phyloP scores from a whole-genome alignment of 2,329 filamentous ascomycete species.

The Pseudocercospora ulei region DNA sequence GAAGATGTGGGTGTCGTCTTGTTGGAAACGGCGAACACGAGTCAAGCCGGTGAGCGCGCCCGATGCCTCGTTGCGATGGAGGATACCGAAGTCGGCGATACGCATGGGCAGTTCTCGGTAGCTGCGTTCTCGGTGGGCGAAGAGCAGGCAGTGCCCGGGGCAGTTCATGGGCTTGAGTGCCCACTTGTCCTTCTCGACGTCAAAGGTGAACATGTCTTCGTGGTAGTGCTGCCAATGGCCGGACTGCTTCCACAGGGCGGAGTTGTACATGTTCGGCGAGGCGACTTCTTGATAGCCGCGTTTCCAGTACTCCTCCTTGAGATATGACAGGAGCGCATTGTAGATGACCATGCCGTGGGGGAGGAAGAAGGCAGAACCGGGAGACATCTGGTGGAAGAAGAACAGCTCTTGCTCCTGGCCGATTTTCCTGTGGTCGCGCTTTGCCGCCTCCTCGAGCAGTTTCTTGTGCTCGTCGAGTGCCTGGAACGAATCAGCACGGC shows the following conservation, averaged over 20 bases:
- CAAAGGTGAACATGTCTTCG: slow-evolving; percentile 90
- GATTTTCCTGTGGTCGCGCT: slow-evolving; percentile 88
- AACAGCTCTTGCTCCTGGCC: slow-evolving; percentile 94
- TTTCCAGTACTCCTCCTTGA: slow-evolving; percentile 82
- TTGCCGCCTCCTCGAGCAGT: slow-evolving; percentile 94
- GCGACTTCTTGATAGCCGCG: slow-evolving; percentile 92
- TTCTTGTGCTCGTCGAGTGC: slow-evolving; percentile 76
- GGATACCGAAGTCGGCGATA: slow-evolving; percentile 88
- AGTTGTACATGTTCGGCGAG: slow-evolving; percentile 93
- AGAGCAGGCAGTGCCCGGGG: slow-evolving; percentile 84
- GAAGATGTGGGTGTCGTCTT: slow-evolving; percentile 96
- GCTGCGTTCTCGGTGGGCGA: slow-evolving; percentile 70
- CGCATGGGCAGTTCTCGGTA: slow-evolving; percentile 85
- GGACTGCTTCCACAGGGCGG: slow-evolving; percentile 83
- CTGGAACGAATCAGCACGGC: slow-evolving; percentile 13
- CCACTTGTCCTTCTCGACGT: slow-evolving; percentile 72
- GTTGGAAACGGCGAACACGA: slow-evolving; percentile 84
- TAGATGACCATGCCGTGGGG: slow-evolving; percentile 90
- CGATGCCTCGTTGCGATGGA: slow-evolving; percentile 91
- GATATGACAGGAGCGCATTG: slow-evolving; percentile 72
- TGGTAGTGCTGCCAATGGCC: slow-evolving; percentile 91
- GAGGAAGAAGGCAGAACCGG: slow-evolving; percentile 68
- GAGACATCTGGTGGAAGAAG: slow-evolving; percentile 91
- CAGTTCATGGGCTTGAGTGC: slow-evolving; percentile 98
- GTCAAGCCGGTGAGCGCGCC: slow-evolving; percentile 85